Conservation (phyloP, 2,329 filamentous ascomycete genomes). For the Nemania serpens region DNA sequence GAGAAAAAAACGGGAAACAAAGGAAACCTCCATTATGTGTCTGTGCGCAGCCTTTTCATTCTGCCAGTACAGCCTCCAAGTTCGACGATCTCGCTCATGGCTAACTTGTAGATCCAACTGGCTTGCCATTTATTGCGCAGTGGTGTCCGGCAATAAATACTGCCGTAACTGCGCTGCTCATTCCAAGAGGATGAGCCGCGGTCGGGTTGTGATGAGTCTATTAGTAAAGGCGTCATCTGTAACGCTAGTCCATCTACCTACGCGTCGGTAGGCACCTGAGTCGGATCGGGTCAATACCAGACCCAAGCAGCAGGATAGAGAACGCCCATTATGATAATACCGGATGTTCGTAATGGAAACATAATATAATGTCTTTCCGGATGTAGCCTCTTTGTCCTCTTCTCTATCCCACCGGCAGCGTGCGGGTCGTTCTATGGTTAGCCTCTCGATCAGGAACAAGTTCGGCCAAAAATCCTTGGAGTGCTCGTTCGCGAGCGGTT, state of each 20-base stretch:
- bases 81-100: too few relatives aligned
- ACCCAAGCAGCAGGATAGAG: not conserved
- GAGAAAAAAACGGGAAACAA: too few relatives aligned
- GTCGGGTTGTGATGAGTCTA: not conserved
- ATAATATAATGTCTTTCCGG: not conserved
- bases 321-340: not conserved
- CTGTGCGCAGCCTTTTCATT: too few relatives aligned
- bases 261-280: not conserved
- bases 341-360: not conserved
- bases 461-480: constrained; percentile 5
- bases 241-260: not conserved
- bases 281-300: not conserved
- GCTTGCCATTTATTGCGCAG: too few relatives aligned
- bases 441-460: constrained; percentile 1
- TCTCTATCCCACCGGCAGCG: not conserved
- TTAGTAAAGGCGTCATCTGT: not conserved
- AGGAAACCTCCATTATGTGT: too few relatives aligned
- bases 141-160: too few relatives aligned
- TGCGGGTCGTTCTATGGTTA: not conserved
- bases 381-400: not conserved
- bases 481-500: not conserved
- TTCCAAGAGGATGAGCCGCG: not conserved
- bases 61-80: too few relatives aligned
- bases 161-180: too few relatives aligned
- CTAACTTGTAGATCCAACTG: too few relatives aligned